phyloP scores from a whole-genome alignment of 2,329 filamentous ascomycete species.

The Colletotrichum eleusines region DNA sequence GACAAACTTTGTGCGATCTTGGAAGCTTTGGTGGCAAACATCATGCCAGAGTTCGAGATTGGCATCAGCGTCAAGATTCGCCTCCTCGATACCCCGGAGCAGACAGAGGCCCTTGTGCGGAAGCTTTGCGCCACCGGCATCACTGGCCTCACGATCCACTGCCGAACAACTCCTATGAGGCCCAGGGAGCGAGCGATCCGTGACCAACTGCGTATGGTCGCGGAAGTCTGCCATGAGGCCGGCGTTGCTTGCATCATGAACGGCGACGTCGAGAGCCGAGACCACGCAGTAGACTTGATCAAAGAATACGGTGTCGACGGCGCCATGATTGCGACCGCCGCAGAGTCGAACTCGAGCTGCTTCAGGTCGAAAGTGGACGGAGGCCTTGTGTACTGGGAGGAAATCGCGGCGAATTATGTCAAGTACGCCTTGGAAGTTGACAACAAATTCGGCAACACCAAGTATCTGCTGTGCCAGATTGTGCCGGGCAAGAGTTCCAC shows the following conservation, averaged over 20 bases:
- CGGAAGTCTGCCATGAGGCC: slow-evolving; percentile 80
- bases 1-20: slow-evolving; percentile 88
- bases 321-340: slow-evolving; percentile 95
- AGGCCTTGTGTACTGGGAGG: slow-evolving; percentile 78
- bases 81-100: slow-evolving; percentile 79
- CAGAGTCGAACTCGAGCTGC: slow-evolving; percentile 90
- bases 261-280: slow-evolving; percentile 84
- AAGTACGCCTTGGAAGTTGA: slow-evolving; percentile 79
- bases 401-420: slow-evolving; percentile 83
- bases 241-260: slow-evolving; percentile 97
- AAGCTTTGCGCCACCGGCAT: slow-evolving; percentile 89
- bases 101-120: slow-evolving; percentile 83
- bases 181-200: slow-evolving; percentile 89
- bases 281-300: slow-evolving; percentile 78
- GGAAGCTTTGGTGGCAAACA: slow-evolving; percentile 81
- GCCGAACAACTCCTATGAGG: slow-evolving; percentile 95
- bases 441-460: slow-evolving; percentile 93
- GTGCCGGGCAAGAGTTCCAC: slow-evolving; percentile 81
- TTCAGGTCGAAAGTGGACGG: slow-evolving; percentile 80
- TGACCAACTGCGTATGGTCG: slow-evolving; percentile 87
- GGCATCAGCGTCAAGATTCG: slow-evolving; percentile 98
- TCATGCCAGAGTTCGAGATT: slow-evolving; percentile 83
- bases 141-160: slow-evolving; percentile 92
- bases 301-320: slow-evolving; percentile 88
- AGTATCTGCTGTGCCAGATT: slow-evolving; percentile 87